Evolutionary conservation across 345 rosid species (phyloP).

Genomic region (Eucalyptus cloeziana): DNA sequence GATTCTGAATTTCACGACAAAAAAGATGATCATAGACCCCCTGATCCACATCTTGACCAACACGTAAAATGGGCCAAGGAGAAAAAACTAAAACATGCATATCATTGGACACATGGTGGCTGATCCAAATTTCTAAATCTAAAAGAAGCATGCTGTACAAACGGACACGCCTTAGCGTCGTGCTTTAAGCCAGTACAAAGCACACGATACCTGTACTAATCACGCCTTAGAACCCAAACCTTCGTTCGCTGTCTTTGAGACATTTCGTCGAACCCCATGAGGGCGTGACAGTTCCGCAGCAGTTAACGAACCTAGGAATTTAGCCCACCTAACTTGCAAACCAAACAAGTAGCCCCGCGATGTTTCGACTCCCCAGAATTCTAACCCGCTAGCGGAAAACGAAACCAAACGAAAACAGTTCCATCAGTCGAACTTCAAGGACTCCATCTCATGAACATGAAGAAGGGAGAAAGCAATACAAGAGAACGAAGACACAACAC

Average conservation of each 20-base stretch:
- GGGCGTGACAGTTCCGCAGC: neutral
- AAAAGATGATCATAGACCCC: neutral
- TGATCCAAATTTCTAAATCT: neutral
- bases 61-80: neutral
- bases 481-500: neutral
- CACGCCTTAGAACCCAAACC: neutral
- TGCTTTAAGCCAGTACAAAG: neutral
- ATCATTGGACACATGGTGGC: neutral
- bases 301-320: neutral
- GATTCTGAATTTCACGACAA: neutral
- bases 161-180: neutral
- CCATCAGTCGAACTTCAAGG: neutral
- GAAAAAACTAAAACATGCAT: neutral
- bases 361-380: neutral
- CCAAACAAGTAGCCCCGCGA: neutral
- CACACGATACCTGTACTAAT: neutral
- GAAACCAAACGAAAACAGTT: neutral
- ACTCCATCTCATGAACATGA: neutral
- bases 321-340: neutral
- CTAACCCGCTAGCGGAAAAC: neutral
- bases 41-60: no score
- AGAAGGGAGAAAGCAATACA: neutral
- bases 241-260: neutral
- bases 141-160: neutral
- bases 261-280: neutral